A percentile compares a stretch with the other conserved stretches of the same genome.
Evolutionary conservation across 805 yeast genomes (phyloP).

Genomic region (Geotrichum ghanense): DNA sequence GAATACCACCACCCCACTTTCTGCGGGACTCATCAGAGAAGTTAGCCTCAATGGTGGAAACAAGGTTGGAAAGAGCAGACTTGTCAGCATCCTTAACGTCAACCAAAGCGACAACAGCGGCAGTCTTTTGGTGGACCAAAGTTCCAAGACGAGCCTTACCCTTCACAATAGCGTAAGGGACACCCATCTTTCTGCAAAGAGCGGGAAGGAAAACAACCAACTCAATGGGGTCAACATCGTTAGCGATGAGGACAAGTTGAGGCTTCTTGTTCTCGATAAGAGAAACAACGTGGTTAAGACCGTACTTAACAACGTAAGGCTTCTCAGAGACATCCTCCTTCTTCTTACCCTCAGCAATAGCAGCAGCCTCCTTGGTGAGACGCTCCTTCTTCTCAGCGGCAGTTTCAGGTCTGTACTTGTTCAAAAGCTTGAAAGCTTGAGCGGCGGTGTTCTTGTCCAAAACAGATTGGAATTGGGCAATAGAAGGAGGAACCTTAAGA

Average conservation of each 20-base stretch:
- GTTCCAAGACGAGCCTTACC: slow-evolving; percentile 99
- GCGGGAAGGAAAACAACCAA: slow-evolving; percentile 96
- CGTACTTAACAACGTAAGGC: slow-evolving; percentile 96
- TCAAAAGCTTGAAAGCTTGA: slow-evolving; percentile 90
- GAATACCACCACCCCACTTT: slow-evolving; percentile 99
- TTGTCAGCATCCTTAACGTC: slow-evolving; percentile 93
- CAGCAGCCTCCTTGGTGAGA: slow-evolving; percentile 97
- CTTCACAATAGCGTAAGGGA: slow-evolving; percentile 96
- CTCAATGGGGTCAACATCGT: slow-evolving; percentile 99
- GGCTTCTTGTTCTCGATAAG: slow-evolving; percentile 98
- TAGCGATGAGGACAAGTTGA: slow-evolving; percentile 91
- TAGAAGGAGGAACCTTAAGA: slow-evolving; percentile 98
- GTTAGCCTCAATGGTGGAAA: slow-evolving; percentile 90
- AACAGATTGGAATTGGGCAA: slow-evolving; percentile 91
- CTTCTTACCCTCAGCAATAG: slow-evolving; percentile 95
- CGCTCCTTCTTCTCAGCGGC: slow-evolving; percentile 97
- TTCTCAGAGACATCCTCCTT: slow-evolving; percentile 93
- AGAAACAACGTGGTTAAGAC: slow-evolving; percentile 98
- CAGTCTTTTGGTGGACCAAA: slow-evolving; percentile 92
- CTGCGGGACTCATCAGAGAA: slow-evolving; percentile 87
- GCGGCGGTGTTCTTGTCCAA: slow-evolving; percentile 99
- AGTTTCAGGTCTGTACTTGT: slow-evolving; percentile 99
- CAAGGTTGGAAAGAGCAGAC: slow-evolving; percentile 84
- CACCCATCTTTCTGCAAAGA: slow-evolving; percentile 98
- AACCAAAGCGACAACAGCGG: slow-evolving; percentile 94